phyloP scores from a whole-genome alignment of 148 eudicot genomes.

The Persicaria maculosa region DNA sequence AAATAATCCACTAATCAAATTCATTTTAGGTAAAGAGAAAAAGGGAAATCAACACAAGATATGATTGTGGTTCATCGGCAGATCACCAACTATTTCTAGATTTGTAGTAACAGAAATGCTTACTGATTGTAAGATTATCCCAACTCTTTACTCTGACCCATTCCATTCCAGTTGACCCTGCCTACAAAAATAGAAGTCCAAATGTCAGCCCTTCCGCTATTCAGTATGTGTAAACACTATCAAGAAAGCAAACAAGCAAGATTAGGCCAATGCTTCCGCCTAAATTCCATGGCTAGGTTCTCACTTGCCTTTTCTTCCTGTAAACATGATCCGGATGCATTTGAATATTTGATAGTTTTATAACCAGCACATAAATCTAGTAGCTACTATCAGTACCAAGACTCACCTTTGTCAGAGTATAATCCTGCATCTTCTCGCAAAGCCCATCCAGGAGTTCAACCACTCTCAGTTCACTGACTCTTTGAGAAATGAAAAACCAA shows the following conservation, averaged over 20 bases:
- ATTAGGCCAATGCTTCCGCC: neutral
- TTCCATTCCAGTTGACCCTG: constrained; percentile 35
- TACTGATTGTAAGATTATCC: constrained; percentile 73
- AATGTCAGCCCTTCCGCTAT: neutral
- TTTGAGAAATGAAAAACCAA: constrained; percentile 24
- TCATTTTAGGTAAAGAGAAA: constrained; percentile 1
- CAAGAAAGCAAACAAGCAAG: neutral
- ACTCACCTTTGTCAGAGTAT: constrained; percentile 70
- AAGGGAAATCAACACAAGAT: neutral
- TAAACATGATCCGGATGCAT: neutral
- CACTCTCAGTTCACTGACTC: constrained; percentile 90
- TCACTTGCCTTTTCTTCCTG: neutral
- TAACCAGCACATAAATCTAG: neutral
- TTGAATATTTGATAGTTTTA: neutral
- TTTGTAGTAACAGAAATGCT: constrained; percentile 6
- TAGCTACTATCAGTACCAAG: neutral
- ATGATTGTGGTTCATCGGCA: neutral
- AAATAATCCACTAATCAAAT: neutral
- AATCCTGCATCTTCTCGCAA: constrained; percentile 95
- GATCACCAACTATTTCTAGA: neutral
- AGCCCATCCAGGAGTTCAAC: constrained; percentile 98
- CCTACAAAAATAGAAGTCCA: constrained; percentile 32
- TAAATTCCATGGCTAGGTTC: neutral
- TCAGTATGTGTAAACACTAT: neutral
- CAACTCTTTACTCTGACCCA: constrained; percentile 80